Evolutionary conservation across 768 basidiomycete species (phyloP), one percentile per base, ranked within the genome.

Genomic region (Collybiopsis confluens): DNA sequence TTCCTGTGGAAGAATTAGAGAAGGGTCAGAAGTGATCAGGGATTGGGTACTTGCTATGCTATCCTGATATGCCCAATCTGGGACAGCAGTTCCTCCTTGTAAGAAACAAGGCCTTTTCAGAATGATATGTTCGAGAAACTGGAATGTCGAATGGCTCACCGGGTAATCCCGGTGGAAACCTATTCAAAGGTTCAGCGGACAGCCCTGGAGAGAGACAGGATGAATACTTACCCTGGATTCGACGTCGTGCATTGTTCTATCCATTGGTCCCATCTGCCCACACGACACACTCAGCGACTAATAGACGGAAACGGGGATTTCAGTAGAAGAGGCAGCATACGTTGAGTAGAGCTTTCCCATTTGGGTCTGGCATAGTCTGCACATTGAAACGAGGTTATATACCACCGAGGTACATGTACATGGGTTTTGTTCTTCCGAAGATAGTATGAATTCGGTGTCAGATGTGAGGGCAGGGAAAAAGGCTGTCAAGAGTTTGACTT

Each of bases 41-140:
- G 47, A 37, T 23, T 35, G 6, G 11, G 0, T 20, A 37, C 35
- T 48, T 21, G 35, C 47, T 13, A 35, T 9, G 8, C 30, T 24
- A 48, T 48, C 23, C 47, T 48, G 47, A 27, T 48, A 48, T 35
- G 47, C 47, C 47, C 47, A 48, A 48, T 35, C 47, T n/a, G 47
- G 47, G 23, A 48, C 47, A 13, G 47, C 47, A 27, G 50, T 52
- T 20, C 24, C 38, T 8, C 48, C 35, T 50, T 5, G n/a, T 42
- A n/a, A n/a, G n/a, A n/a, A 16, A 42, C n/a, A 42, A 16, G 16
- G 5, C 16, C 6, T 16, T 42, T 42, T 33, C 15, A 37, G 36
- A 38, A 50, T n/a, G 21, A 6, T 8, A n/a, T n/a, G n/a, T 23
- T 18, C 21, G 1, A 35, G 24, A 50, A 20, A 36, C n/a, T 13